A percentile compares a stretch with the other conserved stretches of the same genome.
Conservation (phyloP, 257 asterid species). For the Solanum stenotomum region DNA sequence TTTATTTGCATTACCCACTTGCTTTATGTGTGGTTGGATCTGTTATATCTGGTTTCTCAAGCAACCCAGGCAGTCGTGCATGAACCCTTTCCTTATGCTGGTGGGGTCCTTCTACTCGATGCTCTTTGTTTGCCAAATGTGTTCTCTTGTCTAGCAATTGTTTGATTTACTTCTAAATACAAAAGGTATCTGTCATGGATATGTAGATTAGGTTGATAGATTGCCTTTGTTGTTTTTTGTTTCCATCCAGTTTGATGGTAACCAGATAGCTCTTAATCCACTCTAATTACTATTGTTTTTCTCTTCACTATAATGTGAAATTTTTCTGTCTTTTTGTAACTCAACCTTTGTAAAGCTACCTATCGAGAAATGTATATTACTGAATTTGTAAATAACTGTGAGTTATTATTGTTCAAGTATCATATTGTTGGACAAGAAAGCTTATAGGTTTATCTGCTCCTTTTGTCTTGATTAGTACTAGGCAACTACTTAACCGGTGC, state of each 20-base stretch:
- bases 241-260: not conserved
- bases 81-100: not conserved
- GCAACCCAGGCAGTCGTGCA: not conserved
- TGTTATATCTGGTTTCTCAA: not conserved
- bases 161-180: not conserved
- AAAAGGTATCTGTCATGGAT: not conserved
- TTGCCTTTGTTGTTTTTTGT: not conserved
- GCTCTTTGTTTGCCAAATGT: not conserved
- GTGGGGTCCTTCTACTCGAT: not conserved
- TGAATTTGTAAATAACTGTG: not conserved
- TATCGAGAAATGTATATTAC: not conserved
- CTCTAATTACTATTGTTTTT: not conserved
- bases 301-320: not conserved
- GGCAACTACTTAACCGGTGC: not conserved
- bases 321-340: not conserved
- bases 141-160: not conserved
- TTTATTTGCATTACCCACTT: not conserved
- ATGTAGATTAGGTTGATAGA: not conserved
- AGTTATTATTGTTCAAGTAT: not conserved
- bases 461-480: not conserved
- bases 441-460: not conserved
- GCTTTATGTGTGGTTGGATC: not conserved
- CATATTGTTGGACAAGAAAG: not conserved
- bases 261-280: not conserved
- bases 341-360: not conserved